phyloP scores from a whole-genome alignment of 106 monocot genomes.

The Triglochin maritima region DNA sequence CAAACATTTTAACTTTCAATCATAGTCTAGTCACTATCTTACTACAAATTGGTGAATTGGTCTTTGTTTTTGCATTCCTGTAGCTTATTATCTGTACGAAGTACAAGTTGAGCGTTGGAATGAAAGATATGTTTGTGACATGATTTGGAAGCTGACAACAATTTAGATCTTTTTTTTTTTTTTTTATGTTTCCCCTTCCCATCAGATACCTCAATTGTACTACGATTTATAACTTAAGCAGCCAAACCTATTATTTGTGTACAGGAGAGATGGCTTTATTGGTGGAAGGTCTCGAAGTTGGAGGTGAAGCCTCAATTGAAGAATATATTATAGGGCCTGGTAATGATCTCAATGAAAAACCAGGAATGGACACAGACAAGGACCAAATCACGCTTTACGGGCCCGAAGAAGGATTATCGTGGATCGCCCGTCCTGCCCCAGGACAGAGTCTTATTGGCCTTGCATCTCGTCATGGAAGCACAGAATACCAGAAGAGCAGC shows the following conservation, averaged over 20 bases:
- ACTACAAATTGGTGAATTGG: too few relatives aligned
- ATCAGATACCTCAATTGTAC: not conserved
- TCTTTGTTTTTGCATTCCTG: too few relatives aligned
- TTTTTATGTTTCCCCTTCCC: not conserved
- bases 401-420: conserved; percentile 39
- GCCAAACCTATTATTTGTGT: not conserved
- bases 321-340: conserved; percentile 52
- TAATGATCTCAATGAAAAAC: conserved; percentile 24
- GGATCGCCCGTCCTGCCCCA: conserved; percentile 57
- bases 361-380: conserved; percentile 12
- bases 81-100: too few relatives aligned
- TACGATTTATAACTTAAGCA: not conserved
- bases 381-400: conserved; percentile 40
- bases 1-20: too few relatives aligned
- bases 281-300: conserved; percentile 53
- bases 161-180: too few relatives aligned
- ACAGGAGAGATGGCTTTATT: conserved; percentile 72
- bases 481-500: conserved; percentile 26
- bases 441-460: conserved; percentile 40
- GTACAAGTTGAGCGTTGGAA: not conserved
- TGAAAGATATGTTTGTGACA: not conserved
- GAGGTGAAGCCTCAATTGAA: conserved; percentile 49
- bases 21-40: too few relatives aligned
- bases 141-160: too few relatives aligned
- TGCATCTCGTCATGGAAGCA: conserved; percentile 52